A percentile compares a stretch with the other conserved stretches of the same genome.
phyloP scores from a whole-genome alignment of 306 rosid genomes.

The Gleditsia sinensis region DNA sequence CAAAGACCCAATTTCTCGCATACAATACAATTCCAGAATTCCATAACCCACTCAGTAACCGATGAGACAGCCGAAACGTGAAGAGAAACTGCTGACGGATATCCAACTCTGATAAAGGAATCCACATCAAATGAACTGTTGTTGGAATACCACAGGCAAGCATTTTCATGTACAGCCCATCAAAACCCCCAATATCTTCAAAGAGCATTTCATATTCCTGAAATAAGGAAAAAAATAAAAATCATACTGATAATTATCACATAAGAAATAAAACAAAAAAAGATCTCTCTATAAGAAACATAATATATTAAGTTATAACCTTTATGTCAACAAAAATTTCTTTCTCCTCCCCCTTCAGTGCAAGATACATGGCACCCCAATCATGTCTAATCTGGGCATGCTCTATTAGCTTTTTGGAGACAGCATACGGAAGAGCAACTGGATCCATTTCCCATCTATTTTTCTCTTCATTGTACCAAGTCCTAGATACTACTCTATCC shows the following conservation, averaged over 20 bases:
- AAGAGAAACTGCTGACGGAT: slow-evolving; percentile 64
- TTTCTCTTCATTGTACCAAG: slow-evolving; percentile 88
- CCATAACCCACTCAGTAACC: slow-evolving; percentile 63
- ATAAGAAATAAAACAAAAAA: slow-evolving; percentile 20
- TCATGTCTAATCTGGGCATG: slow-evolving; percentile 85
- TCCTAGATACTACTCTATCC: slow-evolving; percentile 82
- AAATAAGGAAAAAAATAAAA: slow-evolving; percentile 30
- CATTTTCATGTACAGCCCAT: slow-evolving; percentile 90
- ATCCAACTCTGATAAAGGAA: slow-evolving; percentile 83
- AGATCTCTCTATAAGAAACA: slow-evolving; percentile 27
- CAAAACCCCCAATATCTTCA: slow-evolving; percentile 91
- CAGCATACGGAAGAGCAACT: slow-evolving; percentile 81
- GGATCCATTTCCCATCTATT: slow-evolving; percentile 95
- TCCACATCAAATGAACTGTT: slow-evolving; percentile 83
- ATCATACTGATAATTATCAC: slow-evolving; percentile 35
- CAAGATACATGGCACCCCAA: slow-evolving; percentile 83
- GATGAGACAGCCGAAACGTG: slow-evolving; percentile 54
- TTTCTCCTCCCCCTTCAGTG: slow-evolving; percentile 84
- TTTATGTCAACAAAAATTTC: slow-evolving; percentile 75
- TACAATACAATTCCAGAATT: slow-evolving; percentile 43
- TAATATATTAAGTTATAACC: slow-evolving; percentile 48
- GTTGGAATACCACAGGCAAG: slow-evolving; percentile 87
- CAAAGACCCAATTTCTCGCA: slow-evolving; percentile 55
- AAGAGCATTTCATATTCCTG: slow-evolving; percentile 81
- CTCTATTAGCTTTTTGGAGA: slow-evolving; percentile 68